These are phyloP conservation scores for Pseudozyma sp. DNA, from an alignment of 1,284 basidiomycete species.

Conservation along the genomic window DNA sequence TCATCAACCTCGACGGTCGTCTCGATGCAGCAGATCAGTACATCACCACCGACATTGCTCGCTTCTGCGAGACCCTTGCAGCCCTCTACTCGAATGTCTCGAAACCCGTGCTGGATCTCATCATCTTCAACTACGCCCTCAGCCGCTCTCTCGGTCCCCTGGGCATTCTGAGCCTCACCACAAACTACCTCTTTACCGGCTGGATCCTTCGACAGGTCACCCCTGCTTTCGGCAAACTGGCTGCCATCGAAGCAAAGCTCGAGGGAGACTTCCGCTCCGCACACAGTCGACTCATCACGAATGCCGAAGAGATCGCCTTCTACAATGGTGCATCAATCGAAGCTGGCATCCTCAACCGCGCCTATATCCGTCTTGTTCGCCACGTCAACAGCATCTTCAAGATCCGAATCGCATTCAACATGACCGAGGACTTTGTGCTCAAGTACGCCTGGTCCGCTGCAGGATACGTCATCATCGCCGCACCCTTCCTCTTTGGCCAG, in stretches of 20 bases:
- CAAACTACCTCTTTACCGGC: conserved; percentile 87
- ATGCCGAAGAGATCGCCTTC: conserved; percentile 95
- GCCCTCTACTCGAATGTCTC: conserved; percentile 78
- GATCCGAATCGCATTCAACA: conserved; percentile 71
- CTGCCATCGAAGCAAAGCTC: conserved; percentile 84
- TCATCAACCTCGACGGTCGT: conserved; percentile 65
- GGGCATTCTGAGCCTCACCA: conserved; percentile 81
- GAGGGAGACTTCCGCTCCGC: conserved; percentile 91
- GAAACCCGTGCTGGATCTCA: conserved; percentile 89
- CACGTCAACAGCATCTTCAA: conserved; percentile 94
- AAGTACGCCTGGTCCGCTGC: conserved; percentile 68
- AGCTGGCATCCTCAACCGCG: conserved; percentile 81
- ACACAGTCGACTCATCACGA: conserved; percentile 86
- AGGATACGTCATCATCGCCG: conserved; percentile 67
- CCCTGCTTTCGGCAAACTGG: conserved; percentile 91
- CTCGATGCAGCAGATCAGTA: conserved; percentile 72
- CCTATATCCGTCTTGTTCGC: conserved; percentile 83
- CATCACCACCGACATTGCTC: conserved; percentile 90
- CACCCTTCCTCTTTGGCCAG: conserved; percentile 62
- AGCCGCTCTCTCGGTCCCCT: conserved; percentile 82
- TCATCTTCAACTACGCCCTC: conserved; percentile 93
- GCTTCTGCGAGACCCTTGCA: conserved; percentile 88
- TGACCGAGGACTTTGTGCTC: conserved; percentile 68
- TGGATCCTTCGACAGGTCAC: conserved; percentile 84
- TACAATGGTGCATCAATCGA: conserved; percentile 90